Conservation (phyloP, 208 protist genomes). For the Acanthamoeba royreba region DNA sequence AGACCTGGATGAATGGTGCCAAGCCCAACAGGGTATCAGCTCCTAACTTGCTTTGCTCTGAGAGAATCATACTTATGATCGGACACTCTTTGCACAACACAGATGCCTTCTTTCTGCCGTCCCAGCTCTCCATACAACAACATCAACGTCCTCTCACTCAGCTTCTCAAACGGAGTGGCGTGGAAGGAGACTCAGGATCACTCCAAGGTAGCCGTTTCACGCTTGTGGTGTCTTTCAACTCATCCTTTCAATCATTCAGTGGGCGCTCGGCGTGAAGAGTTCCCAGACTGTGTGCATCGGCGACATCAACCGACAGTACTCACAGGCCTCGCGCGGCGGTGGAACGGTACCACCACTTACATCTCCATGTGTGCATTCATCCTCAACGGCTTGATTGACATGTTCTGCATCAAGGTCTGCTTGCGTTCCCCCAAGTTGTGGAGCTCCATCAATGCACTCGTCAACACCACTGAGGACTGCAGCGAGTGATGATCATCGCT, state of each 20-base stretch:
- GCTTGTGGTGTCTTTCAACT: not conserved
- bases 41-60: too few relatives aligned
- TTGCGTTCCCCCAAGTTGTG: too few relatives aligned
- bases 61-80: too few relatives aligned
- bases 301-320: slow-evolving; percentile 65
- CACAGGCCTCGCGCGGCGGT: slow-evolving; percentile 59
- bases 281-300: slow-evolving; percentile 52
- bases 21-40: not conserved
- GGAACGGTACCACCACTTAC: slow-evolving; percentile 48
- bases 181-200: slow-evolving; percentile 59
- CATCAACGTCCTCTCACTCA: not conserved
- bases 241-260: too few relatives aligned
- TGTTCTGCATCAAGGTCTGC: too few relatives aligned
- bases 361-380: too few relatives aligned
- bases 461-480: too few relatives aligned
- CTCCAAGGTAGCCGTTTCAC: slow-evolving; percentile 31
- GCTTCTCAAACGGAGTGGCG: not conserved
- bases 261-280: not conserved
- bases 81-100: too few relatives aligned
- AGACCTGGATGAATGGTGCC: slow-evolving; percentile 56
- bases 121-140: not conserved
- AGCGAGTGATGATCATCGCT: too few relatives aligned
- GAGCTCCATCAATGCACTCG: too few relatives aligned
- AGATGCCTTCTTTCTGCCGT: slow-evolving; percentile 54
- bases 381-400: too few relatives aligned